These are phyloP conservation scores for Phlebiopsis flavidoalba DNA, from an alignment of 768 basidiomycete genomes.

Conservation along the genomic window DNA sequence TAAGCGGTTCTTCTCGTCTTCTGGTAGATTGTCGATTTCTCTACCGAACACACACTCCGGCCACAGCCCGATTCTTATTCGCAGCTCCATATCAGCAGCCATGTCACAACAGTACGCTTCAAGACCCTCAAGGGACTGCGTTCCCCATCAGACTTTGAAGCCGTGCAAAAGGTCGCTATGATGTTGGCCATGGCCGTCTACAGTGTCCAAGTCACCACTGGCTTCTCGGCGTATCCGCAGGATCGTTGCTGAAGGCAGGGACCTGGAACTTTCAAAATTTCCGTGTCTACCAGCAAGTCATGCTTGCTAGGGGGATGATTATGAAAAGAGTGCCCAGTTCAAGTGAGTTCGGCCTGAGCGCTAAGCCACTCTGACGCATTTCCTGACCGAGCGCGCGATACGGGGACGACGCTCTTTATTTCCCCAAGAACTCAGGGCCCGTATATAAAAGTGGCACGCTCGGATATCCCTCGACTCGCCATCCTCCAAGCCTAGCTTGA, in stretches of 20 bases:
- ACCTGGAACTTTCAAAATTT: slow-evolving; percentile 90
- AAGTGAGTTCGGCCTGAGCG: slow-evolving; percentile 43
- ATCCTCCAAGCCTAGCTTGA: slow-evolving; percentile 72
- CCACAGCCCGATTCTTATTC: slow-evolving; percentile 27
- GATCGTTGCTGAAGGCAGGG: slow-evolving; percentile 65
- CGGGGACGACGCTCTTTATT: slow-evolving; percentile 17
- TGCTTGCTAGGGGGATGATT: slow-evolving; percentile 84
- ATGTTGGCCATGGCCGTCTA: slow-evolving; percentile 76
- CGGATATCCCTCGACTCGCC: slow-evolving; percentile 89
- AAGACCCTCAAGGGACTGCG: slow-evolving; percentile 25
- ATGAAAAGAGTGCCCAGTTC: slow-evolving; percentile 85
- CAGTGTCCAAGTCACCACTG: slow-evolving; percentile 81
- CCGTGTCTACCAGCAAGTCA: slow-evolving; percentile 89
- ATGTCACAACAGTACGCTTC: slow-evolving; percentile 10
- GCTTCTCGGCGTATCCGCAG: slow-evolving; percentile 66
- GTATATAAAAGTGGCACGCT: slow-evolving; percentile 87
- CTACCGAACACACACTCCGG: slow-evolving; percentile 47
- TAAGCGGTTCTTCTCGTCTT: slow-evolving; percentile 52
- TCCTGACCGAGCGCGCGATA: slow-evolving; percentile 9
- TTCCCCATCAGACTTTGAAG: slow-evolving; percentile 56
- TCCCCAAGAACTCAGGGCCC: slow-evolving; percentile 65
- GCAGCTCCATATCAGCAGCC: slow-evolving; percentile 30
- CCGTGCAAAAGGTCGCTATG: slow-evolving; percentile 66
- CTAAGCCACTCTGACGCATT: background rate
- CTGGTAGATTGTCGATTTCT: too few species aligned